Evolutionary conservation across 192 early-diverging fungal species (phyloP).

Genomic region (Geosiphon pyriformis): DNA sequence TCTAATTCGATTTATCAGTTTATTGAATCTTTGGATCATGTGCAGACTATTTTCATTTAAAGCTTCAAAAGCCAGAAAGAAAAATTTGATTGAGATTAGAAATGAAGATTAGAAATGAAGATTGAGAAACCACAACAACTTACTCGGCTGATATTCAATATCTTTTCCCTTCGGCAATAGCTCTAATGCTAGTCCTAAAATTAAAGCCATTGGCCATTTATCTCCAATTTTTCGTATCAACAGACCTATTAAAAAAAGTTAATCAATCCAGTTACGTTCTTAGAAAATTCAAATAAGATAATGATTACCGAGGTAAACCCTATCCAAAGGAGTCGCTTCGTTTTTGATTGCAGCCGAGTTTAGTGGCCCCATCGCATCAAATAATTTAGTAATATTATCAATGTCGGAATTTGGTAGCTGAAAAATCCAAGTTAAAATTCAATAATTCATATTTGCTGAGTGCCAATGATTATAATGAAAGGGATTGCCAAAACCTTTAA

Average conservation of each 20-base stretch:
- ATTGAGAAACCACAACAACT: slow-evolving; percentile 5
- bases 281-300: not conserved
- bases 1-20: slow-evolving; percentile 19
- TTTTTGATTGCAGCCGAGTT: slow-evolving; percentile 16
- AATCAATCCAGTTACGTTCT: not conserved
- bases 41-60: not conserved
- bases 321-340: not conserved
- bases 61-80: not conserved
- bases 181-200: slow-evolving; percentile 46
- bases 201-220: slow-evolving; percentile 48
- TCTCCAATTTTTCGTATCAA: slow-evolving; percentile 54
- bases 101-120: not conserved
- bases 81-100: not conserved
- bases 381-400: not conserved
- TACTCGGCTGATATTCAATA: slow-evolving; percentile 20
- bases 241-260: slow-evolving; percentile 41
- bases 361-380: slow-evolving; percentile 3
- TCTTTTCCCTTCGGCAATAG: slow-evolving; percentile 34
- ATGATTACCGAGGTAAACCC: not conserved
- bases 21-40: slow-evolving; percentile 29
- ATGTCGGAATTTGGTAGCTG: slow-evolving; percentile 5
- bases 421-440: not conserved
- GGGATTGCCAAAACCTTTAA: slow-evolving; percentile 52
- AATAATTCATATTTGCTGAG: slow-evolving; percentile 23
- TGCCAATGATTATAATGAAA: slow-evolving; percentile 34